Percentiles rank a stretch among this genome's conserved stretches.
Evolutionary conservation across 208 protist genomes (phyloP).

Genomic region (Trypanosoma platydactyli): DNA sequence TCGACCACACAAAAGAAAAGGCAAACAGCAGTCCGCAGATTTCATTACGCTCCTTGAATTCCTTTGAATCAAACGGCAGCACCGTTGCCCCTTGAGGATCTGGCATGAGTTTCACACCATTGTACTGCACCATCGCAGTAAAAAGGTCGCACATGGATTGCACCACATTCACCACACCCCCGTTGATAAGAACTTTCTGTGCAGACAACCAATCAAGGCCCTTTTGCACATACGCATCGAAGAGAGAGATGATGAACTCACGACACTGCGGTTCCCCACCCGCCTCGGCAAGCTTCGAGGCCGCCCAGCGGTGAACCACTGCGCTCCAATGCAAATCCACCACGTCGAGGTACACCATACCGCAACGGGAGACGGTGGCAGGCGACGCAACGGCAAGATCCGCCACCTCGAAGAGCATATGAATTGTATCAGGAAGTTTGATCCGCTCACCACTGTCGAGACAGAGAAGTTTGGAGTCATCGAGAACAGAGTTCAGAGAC

Average conservation of each 20-base stretch:
- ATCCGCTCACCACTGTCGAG: conserved; percentile 98
- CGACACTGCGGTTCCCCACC: conserved; percentile 63
- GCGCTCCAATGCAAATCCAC: conserved; percentile 93
- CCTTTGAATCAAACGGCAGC: conserved; percentile 57
- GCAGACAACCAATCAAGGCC: conserved; percentile 89
- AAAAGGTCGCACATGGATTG: conserved; percentile 93
- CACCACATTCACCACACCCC: conserved; percentile 92
- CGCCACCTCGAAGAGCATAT: conserved; percentile 97
- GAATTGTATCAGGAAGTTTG: conserved; percentile 95
- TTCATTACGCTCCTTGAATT: conserved; percentile 87
- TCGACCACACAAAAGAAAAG: conserved; percentile 96
- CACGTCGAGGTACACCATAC: conserved; percentile 97
- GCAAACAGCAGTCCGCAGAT: conserved; percentile 90
- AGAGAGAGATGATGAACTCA: conserved; percentile 87
- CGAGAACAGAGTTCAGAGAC: conserved; percentile 98
- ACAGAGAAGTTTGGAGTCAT: conserved; percentile 98
- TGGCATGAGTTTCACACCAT: conserved; percentile 75
- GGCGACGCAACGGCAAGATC: conserved; percentile 97
- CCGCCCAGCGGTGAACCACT: conserved; percentile 88
- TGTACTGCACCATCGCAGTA: conserved; percentile 69
- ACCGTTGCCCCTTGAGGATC: conserved; percentile 59
- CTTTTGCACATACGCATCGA: conserved; percentile 83
- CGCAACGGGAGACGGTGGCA: conserved; percentile 97
- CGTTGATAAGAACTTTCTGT: conserved; percentile 84
- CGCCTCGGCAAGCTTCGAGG: conserved; percentile 64